Evolutionary conservation across 169 alveolate species (phyloP).

Genomic region (Plasmodium gaboni): DNA sequence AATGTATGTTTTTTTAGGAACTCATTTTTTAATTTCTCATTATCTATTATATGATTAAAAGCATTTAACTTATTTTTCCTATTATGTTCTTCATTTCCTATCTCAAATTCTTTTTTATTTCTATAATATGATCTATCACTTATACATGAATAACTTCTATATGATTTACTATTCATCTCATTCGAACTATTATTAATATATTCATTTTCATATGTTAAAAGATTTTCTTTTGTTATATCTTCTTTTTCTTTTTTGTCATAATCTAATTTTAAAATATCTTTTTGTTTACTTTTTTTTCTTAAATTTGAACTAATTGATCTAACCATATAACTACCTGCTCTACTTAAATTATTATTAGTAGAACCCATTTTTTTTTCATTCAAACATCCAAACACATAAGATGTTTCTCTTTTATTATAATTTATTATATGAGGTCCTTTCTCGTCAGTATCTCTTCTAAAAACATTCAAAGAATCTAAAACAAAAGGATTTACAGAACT

Average conservation of each 20-base stretch:
- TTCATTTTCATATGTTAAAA: constrained; percentile 67
- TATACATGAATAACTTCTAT: constrained; percentile 48
- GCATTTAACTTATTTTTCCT: constrained; percentile 1
- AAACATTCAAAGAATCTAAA: not conserved
- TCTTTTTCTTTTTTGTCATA: constrained; percentile 72
- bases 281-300: constrained; percentile 36
- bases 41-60: not conserved
- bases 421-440: not conserved
- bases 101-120: constrained; percentile 19
- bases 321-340: constrained; percentile 36
- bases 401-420: constrained; percentile 22
- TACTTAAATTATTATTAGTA: constrained; percentile 7
- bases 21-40: constrained; percentile 10
- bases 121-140: constrained; percentile 41
- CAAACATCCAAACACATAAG: constrained; percentile 5
- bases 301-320: constrained; percentile 70
- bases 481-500: not conserved
- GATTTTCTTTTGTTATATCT: constrained; percentile 70
- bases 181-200: not conserved
- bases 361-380: constrained; percentile 12
- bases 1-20: not conserved
- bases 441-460: constrained; percentile 6
- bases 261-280: constrained; percentile 32
- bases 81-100: not conserved
- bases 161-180: constrained; percentile 14